Evolutionary conservation across 2,329 filamentous ascomycete genomes (phyloP), one percentile per base, ranked within the genome.

Genomic region (Drechslerella coelobrocha): DNA sequence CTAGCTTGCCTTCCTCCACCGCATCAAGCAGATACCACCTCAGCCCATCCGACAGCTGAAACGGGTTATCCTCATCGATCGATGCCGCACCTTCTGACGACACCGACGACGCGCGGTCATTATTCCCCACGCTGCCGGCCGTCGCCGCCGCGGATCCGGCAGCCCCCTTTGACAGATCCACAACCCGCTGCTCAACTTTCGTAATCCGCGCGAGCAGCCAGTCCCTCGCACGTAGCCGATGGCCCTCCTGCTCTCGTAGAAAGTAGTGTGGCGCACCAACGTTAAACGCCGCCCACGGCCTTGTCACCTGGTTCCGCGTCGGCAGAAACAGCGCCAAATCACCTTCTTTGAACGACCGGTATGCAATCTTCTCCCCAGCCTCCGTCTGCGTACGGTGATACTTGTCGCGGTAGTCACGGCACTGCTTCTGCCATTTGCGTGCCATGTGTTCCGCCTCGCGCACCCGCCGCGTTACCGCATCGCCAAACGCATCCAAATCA

Each of bases 231-330:
- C 88, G 86, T 4, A 99, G 82, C 71, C 91, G 88, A 79, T 99
- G 95, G 0, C 84, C 84, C 75, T 97, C 93, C 78, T 95, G 90
- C 79, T 99, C 94, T 34, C 92, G 89, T 1, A 99, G 83, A 81
- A 99, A 99, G 81, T 94, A 97, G 78, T 99, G 94, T 7, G 94
- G 94, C 69, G 93, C 96, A 0, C 92, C 93, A 29, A 99, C 90
- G 76, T 99, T 99, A 84, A 99, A 99, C 0, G 94, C 94, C 3
- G 94, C 94, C 94, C 94, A 99, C 0, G 94, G 93, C 14, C 93
- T 89, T 2, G 92, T 94, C 37, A 90, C 90, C 79, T 97, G 92
- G 77, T 97, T 97, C 34, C 93, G 85, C 0, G 94, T 99, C 0
- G 94, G 94, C 41, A 99, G 81, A 81, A 99, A 99, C 1, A 99